Evolutionary conservation across 2,329 filamentous ascomycete species (phyloP), one percentile per base, ranked within the genome.

Genomic region (Diplodia sapinea): DNA sequence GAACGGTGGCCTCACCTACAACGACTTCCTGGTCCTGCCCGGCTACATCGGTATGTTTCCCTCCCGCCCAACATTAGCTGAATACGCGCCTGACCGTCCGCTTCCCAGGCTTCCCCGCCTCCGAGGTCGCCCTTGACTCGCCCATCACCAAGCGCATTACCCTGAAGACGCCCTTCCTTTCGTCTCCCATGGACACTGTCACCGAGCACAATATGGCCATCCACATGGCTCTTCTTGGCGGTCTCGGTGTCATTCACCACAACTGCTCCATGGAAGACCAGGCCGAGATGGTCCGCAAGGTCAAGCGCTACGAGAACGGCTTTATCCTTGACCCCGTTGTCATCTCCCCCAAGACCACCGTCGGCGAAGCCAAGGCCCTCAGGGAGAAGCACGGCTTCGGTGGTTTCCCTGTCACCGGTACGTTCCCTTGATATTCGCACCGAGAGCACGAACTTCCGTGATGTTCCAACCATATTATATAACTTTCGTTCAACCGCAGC

Each of bases 401-500:
- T 77, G 95, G 95, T 75, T 98, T 97, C 83, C 95, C 95, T 69
- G 94, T 99, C 69, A 99, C 95, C 82, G 95, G 96, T 99, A 85
- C 87, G 94, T 70, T 70, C 66, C 67, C 36, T 57, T 69, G 70
- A 68, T 69, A 68, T 71, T 70, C 49, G 50, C 50, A 12, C 49
- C 17, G 56, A 23, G 23, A 36, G 20, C 31, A 23, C 52, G 38
- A 67, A 33, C 26, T 82, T 82, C 74, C 81, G 84, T 93, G 92
- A 97, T 97, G 95, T 88, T 79, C 81, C 84, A 86, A 82, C 84
- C 85, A 87, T 80, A 80, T 75, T 79, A 84, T 88, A 91, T 97
- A 98, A 98, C 95, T 99, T 99, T 99, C 95, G 95, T 99, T 99
- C 95, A 94, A 94, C 95, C 93, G 92, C 87, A 96, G 90, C 43